Conservation (phyloP, 768 basidiomycete species). For the Dacryopinax primogenitus region DNA sequence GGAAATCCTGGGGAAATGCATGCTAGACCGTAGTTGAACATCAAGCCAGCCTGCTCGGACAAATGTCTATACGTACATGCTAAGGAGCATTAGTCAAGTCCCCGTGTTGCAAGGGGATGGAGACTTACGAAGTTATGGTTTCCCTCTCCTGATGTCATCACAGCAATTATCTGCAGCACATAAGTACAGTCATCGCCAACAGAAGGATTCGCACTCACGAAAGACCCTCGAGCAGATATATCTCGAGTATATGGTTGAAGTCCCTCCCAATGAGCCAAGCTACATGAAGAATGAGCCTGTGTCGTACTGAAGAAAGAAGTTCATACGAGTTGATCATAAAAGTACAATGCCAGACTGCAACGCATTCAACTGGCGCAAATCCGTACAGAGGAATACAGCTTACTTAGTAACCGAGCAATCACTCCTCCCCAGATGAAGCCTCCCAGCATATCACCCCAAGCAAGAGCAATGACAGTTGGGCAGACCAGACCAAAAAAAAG, state of each 20-base stretch:
- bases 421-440: conserved; percentile 61
- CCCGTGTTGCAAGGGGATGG: not conserved
- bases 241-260: conserved; percentile 71
- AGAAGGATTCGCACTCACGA: conserved; percentile 33
- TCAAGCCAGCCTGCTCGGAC: conserved; percentile 14
- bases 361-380: not conserved
- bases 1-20: conserved; percentile 66
- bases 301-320: not conserved
- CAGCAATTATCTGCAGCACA: conserved; percentile 41
- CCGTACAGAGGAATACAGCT: conserved; percentile 19
- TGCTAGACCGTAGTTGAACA: conserved; percentile 36
- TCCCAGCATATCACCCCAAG: conserved; percentile 54
- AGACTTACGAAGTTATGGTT: conserved; percentile 59
- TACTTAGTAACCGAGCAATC: conserved; percentile 47
- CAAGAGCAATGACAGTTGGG: conserved; percentile 42
- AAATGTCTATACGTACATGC: conserved; percentile 33
- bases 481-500: conserved; percentile 45
- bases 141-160: conserved; percentile 64
- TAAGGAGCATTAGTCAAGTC: conserved; percentile 18
- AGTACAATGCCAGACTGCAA: conserved; percentile 55
- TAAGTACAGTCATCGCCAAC: not conserved
- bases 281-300: conserved; percentile 24
- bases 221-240: conserved; percentile 59
- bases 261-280: conserved; percentile 70
- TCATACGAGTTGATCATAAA: conserved; percentile 55